Percentiles rank a stretch among this genome's conserved stretches.
phyloP scores from a whole-genome alignment of 768 basidiomycete genomes.

The Cyclocybe aegerita region DNA sequence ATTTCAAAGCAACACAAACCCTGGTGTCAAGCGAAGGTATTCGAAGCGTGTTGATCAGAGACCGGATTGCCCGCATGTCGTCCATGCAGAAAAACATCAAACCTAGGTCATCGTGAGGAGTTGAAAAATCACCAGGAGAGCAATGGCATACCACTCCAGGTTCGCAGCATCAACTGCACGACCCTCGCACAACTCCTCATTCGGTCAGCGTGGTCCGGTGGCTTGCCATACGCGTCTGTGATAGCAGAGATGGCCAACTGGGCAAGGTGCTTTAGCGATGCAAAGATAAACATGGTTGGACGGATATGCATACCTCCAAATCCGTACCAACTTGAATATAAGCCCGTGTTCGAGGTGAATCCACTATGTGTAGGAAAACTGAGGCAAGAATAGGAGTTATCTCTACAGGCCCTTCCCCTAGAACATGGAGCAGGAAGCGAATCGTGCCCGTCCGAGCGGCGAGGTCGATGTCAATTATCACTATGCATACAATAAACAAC shows the following conservation, averaged over 20 bases:
- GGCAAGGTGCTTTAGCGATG: background rate
- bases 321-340: constrained; percentile 82
- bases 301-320: constrained; percentile 66
- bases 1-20: constrained; percentile 36
- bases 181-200: constrained; percentile 78
- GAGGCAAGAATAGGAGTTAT: constrained; percentile 76
- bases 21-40: constrained; percentile 87
- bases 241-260: constrained; percentile 87
- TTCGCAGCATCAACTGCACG: constrained; percentile 80
- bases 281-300: background rate
- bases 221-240: constrained; percentile 91
- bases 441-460: constrained; percentile 82
- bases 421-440: constrained; percentile 78
- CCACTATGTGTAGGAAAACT: constrained; percentile 80
- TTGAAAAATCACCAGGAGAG: background rate
- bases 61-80: constrained; percentile 81
- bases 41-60: constrained; percentile 79
- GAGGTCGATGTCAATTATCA: constrained; percentile 84
- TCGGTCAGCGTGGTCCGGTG: constrained; percentile 72
- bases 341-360: constrained; percentile 79
- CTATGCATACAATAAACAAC: constrained; percentile 38
- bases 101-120: constrained; percentile 39
- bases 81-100: constrained; percentile 94
- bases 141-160: constrained; percentile 81
- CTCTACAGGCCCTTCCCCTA: constrained; percentile 89